A percentile compares a stretch with the other conserved stretches of the same genome.
Evolutionary conservation across 768 basidiomycete species (phyloP).

Genomic region (Hortiboletus campestris): DNA sequence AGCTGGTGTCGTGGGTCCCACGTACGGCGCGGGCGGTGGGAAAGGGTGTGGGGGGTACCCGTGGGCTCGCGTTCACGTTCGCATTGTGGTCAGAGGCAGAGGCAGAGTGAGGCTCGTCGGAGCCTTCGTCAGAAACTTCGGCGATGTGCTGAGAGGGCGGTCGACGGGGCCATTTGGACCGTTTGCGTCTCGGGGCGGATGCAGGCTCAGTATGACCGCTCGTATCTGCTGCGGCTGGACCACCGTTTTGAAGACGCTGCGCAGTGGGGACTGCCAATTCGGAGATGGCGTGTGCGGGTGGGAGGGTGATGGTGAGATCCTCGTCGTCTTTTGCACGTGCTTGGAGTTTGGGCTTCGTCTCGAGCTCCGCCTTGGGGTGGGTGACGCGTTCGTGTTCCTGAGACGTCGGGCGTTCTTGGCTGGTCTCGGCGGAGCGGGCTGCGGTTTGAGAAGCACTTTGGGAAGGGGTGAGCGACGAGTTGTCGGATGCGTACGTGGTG

Average conservation of each 20-base stretch:
- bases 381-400: constrained; percentile 1
- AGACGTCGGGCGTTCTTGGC: constrained; percentile 9
- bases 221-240: neutral
- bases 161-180: constrained; percentile 9
- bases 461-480: constrained; percentile 71
- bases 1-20: constrained; percentile 12
- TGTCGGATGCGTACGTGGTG: constrained; percentile 43
- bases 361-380: too few relatives aligned
- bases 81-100: neutral
- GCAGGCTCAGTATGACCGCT: neutral
- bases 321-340: neutral
- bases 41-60: neutral
- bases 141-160: constrained; percentile 27
- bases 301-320: constrained; percentile 19
- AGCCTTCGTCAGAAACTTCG: constrained; percentile 25
- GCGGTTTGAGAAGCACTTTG: constrained; percentile 66
- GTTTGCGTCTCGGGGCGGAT: neutral
- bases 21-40: neutral
- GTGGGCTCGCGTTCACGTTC: neutral
- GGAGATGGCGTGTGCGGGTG: constrained; percentile 29
- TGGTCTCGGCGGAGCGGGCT: constrained; percentile 18
- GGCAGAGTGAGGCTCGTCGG: neutral
- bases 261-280: constrained; percentile 27
- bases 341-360: neutral
- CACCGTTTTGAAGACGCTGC: neutral